Percentiles rank a stretch among this genome's conserved stretches.
phyloP scores from a whole-genome alignment of 2,329 filamentous ascomycete species.

The Trichoderma oligosporum region DNA sequence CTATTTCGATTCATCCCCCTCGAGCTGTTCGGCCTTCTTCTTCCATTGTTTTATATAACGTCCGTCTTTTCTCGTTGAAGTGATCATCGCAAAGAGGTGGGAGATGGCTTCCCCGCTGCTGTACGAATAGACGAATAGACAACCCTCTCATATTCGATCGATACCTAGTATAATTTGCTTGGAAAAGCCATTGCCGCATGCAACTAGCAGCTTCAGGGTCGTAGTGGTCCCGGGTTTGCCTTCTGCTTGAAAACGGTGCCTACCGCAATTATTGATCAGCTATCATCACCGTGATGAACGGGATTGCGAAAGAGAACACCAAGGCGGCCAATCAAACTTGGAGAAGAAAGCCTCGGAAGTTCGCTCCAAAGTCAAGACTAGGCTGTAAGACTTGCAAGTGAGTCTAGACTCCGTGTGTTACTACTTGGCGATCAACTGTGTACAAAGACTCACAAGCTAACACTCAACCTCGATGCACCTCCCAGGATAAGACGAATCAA shows the following conservation, averaged over 20 bases:
- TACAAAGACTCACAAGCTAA: not conserved
- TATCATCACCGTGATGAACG: not conserved
- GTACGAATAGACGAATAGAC: not conserved
- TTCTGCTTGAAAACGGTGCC: not conserved
- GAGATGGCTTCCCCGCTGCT: not conserved
- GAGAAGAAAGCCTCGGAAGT: conserved; percentile 9
- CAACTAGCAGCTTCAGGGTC: not conserved
- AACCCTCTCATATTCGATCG: not conserved
- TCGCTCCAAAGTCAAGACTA: conserved; percentile 6
- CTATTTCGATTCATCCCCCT: not conserved
- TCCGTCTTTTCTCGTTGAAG: not conserved
- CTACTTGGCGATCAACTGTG: not conserved
- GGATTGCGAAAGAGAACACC: not conserved
- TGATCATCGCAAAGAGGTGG: not conserved
- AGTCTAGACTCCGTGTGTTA: not conserved
- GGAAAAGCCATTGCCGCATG: not conserved
- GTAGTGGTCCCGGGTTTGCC: not conserved
- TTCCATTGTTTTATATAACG: not conserved
- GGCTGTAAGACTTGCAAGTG: conserved; percentile 12
- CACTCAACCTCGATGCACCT: not conserved
- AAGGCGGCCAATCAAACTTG: not conserved
- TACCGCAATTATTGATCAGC: not conserved
- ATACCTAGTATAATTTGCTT: not conserved
- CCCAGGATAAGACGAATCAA: not conserved
- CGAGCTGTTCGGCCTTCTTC: not conserved